phyloP scores from a whole-genome alignment of 2,329 filamentous ascomycete genomes.

The Fusarium sp. region DNA sequence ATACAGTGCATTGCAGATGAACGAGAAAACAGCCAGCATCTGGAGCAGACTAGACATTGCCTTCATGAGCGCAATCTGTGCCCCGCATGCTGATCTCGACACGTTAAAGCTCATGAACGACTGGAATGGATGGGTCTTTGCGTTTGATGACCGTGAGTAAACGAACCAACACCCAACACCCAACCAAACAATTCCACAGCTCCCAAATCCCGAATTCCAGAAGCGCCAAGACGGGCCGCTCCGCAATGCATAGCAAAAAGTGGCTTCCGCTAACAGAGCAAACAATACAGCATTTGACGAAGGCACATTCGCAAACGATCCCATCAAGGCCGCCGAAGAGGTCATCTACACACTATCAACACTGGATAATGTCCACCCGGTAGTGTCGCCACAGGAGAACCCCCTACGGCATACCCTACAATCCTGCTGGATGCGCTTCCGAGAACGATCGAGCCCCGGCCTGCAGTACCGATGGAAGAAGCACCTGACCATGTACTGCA shows the following conservation, averaged over 20 bases:
- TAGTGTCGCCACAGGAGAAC: slow-evolving; percentile 19
- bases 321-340: slow-evolving; percentile 32
- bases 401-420: slow-evolving; percentile 25
- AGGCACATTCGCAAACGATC: slow-evolving; percentile 24
- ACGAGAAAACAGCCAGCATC: slow-evolving; percentile 23
- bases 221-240: slow-evolving; percentile 11
- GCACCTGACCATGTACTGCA: slow-evolving; percentile 29
- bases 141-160: slow-evolving; percentile 29
- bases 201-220: not conserved
- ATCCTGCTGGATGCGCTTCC: slow-evolving; percentile 29
- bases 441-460: slow-evolving; percentile 15
- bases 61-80: slow-evolving; percentile 32
- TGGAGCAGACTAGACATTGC: slow-evolving; percentile 25
- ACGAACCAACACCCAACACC: not conserved
- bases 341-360: slow-evolving; percentile 31
- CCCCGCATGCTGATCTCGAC: slow-evolving; percentile 26
- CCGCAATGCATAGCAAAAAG: slow-evolving; percentile 17
- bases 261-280: slow-evolving; percentile 7
- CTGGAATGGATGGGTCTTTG: slow-evolving; percentile 33
- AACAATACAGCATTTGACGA: slow-evolving; percentile 23
- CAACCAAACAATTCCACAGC: not conserved
- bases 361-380: slow-evolving; percentile 24
- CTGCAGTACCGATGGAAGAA: slow-evolving; percentile 33
- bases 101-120: slow-evolving; percentile 32
- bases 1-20: slow-evolving; percentile 21